Evolutionary conservation across 148 eudicot genomes (phyloP).

Genomic region (Hydrangea macrophylla): DNA sequence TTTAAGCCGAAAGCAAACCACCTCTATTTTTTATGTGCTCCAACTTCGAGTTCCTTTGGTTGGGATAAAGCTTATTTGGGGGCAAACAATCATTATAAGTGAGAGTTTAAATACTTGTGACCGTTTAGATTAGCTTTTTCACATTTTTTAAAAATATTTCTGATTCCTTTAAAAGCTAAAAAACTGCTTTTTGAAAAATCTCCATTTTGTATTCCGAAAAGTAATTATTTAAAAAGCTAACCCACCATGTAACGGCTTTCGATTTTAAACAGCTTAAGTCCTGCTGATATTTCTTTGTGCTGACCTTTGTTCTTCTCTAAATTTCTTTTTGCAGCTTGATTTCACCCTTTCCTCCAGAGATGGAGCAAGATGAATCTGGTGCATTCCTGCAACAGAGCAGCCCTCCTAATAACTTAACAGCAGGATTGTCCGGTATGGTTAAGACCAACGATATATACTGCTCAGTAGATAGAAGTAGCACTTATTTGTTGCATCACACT

Average conservation of each 20-base stretch:
- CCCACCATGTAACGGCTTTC: no score
- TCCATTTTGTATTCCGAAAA: no score
- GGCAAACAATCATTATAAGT: no score
- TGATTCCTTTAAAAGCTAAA: no score
- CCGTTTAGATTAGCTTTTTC: no score
- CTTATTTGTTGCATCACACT: neutral
- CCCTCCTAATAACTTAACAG: constrained; percentile 25
- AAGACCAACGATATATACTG: neutral
- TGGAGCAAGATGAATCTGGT: constrained; percentile 38
- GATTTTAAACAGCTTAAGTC: neutral
- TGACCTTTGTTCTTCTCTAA: neutral
- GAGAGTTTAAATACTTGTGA: no score
- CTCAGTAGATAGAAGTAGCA: constrained; percentile 2
- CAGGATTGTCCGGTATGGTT: constrained; percentile 34
- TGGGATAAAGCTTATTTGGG: no score
- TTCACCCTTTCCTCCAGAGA: constrained; percentile 29
- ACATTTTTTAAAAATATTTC: no score
- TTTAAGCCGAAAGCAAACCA: neutral
- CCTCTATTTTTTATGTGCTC: neutral
- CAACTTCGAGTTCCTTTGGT: no score
- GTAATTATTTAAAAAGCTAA: no score
- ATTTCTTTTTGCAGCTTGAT: constrained; percentile 32
- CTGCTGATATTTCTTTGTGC: neutral
- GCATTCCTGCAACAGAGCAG: constrained; percentile 31
- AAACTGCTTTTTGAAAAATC: no score